Evolutionary conservation across 306 rosid genomes (phyloP), one percentile per base, ranked within the genome.

Genomic region (Urtica urens): DNA sequence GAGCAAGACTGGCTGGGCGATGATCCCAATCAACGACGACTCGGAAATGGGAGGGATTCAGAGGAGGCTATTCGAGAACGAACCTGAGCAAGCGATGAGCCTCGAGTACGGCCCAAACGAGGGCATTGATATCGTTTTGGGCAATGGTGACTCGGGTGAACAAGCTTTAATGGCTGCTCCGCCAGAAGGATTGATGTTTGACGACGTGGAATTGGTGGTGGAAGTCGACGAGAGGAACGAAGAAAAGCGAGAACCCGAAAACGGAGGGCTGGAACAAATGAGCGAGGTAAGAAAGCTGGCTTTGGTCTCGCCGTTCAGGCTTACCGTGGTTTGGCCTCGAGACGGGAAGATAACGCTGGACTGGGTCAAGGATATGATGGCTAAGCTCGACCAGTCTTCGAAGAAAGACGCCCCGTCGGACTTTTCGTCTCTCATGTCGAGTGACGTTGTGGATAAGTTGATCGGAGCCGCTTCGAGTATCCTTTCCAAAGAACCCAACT

Each of bases 281-380:
- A 63, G 52, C 48, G 72, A 68, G 49, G 59, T 46, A 49, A 67
- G 37, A 12, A 79, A 60, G 23, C 40, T 74, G 41, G 54, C 70
- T 44, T 59, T 65, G 46, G 66, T 49, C 21, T 61, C 79, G 17
- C 64, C 73, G 52, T 48, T 70, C 69, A 69, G 28, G 46, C 67
- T 62, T 37, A 42, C 65, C 66, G 53, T 83, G 55, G 19, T 51
- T 44, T 83, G 95, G 95, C 96, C 95, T 51, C 62, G 56, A 5
- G 74, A 72, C 68, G 86, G 72, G 38, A 28, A 63, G 30, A n/a
- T 83, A 60, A 74, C 79, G 60, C 47, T 78, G 59, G 86, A 71
- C 38, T 87, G 96, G 96, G 85, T 87, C 59, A 65, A 68, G 57
- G 62, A 70, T 55, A 53, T 83, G 86, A 83, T 74, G 85, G 65